Percentiles rank a stretch among this genome's conserved stretches.
Conservation (phyloP, 1,284 basidiomycete genomes). For the Ceratobasidium sp. region DNA sequence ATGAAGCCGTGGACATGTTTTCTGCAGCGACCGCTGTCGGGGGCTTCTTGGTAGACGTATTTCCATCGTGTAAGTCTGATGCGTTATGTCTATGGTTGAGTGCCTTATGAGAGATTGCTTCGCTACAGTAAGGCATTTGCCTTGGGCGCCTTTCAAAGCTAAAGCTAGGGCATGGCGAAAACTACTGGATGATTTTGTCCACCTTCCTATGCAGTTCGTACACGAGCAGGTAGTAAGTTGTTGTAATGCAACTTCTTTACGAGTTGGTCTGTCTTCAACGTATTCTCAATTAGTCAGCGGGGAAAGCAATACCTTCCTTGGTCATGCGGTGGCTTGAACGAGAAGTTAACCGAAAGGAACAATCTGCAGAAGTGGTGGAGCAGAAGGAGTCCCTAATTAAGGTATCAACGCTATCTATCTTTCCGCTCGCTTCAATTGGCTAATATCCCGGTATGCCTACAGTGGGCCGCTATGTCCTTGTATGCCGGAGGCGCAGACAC, state of each 20-base stretch:
- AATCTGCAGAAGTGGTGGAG: slow-evolving; percentile 4
- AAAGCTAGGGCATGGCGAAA: slow-evolving; percentile 15
- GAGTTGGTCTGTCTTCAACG: background rate
- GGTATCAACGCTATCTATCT: background rate
- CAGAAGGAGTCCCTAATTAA: background rate
- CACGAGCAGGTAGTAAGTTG: slow-evolving; percentile 8
- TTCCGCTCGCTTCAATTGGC: background rate
- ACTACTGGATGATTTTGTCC: slow-evolving; percentile 5
- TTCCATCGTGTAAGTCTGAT: slow-evolving; percentile 19
- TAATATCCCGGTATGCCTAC: background rate
- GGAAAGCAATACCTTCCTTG: background rate
- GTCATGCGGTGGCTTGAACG: slow-evolving; percentile 22
- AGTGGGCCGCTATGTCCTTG: slow-evolving; percentile 20
- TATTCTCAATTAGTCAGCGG: background rate
- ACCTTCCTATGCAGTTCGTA: slow-evolving; percentile 14
- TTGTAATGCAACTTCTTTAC: background rate
- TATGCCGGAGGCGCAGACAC: slow-evolving; percentile 31
- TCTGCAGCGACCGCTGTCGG: slow-evolving; percentile 6
- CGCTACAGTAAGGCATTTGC: slow-evolving; percentile 24
- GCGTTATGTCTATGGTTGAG: background rate
- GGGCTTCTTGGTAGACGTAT: slow-evolving; percentile 9
- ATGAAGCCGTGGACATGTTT: slow-evolving; percentile 26
- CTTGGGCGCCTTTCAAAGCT: slow-evolving; percentile 35
- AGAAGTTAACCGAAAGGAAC: background rate
- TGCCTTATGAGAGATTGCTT: background rate